phyloP scores from a whole-genome alignment of 148 eudicot genomes.

The Tetragonia tetragonoides region DNA sequence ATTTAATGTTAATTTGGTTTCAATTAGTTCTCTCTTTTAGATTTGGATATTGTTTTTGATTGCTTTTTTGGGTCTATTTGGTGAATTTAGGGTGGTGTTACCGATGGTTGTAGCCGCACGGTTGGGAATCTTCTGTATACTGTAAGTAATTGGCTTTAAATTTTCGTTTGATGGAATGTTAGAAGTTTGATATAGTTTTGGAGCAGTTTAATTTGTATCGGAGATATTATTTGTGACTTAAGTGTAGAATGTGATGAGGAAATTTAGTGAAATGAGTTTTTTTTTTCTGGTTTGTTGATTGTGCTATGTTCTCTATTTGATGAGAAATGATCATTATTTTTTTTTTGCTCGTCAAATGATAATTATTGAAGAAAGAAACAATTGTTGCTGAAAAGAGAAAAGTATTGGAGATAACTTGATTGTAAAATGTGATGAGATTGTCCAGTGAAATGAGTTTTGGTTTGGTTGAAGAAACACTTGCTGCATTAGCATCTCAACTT shows the following conservation, averaged over 20 bases:
- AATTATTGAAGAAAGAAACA: too few species aligned
- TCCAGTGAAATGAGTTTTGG: too few species aligned
- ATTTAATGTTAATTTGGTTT: slow-evolving; percentile 33
- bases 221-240: neutral
- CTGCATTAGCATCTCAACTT: too few species aligned
- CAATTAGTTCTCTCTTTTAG: neutral
- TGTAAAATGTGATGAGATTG: too few species aligned
- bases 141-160: slow-evolving; percentile 30
- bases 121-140: slow-evolving; percentile 79
- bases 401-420: too few species aligned
- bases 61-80: neutral
- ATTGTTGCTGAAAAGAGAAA: too few species aligned
- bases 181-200: neutral
- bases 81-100: slow-evolving; percentile 64
- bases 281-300: neutral
- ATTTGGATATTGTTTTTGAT: neutral
- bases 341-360: too few species aligned
- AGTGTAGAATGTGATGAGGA: neutral
- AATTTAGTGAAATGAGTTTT: neutral
- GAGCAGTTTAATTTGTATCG: neutral
- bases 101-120: slow-evolving; percentile 73
- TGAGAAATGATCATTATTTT: too few species aligned
- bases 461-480: too few species aligned
- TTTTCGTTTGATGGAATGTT: too few species aligned
- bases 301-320: too few species aligned